Conservation (phyloP, 177 flowering plant species). For the Vitis hybrid region DNA sequence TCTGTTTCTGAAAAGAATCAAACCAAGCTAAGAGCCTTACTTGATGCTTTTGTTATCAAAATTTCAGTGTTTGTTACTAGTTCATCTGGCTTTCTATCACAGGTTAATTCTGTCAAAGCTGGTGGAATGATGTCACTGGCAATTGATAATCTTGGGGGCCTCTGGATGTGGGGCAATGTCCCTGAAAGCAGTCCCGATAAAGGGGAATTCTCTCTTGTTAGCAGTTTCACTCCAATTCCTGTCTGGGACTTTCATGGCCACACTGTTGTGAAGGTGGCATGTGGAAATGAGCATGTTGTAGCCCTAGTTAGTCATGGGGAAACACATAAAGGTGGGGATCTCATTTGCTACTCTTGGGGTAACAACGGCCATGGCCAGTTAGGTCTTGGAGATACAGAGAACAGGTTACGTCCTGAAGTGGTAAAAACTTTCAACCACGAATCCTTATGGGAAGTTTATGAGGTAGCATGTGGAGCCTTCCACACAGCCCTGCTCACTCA, state of each 20-base stretch:
- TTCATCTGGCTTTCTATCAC: not conserved
- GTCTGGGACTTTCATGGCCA: constrained; percentile 68
- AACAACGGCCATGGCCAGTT: constrained; percentile 77
- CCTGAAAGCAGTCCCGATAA: constrained; percentile 39
- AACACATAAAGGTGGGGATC: constrained; percentile 46
- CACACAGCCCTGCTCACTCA: constrained; percentile 76
- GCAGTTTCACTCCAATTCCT: constrained; percentile 48
- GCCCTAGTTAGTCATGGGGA: constrained; percentile 70
- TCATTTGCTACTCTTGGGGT: constrained; percentile 85
- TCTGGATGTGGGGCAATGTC: constrained; percentile 96
- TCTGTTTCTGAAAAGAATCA: not conserved
- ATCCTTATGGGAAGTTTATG: constrained; percentile 56
- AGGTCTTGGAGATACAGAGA: constrained; percentile 73
- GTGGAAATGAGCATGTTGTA: constrained; percentile 85
- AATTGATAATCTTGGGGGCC: constrained; percentile 71
- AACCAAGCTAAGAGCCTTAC: constrained; percentile 6
- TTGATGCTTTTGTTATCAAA: not conserved
- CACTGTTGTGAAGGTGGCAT: constrained; percentile 81
- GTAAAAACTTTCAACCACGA: constrained; percentile 48
- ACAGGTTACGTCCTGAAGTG: constrained; percentile 52
- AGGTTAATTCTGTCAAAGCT: constrained; percentile 71
- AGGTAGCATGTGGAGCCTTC: constrained; percentile 81
- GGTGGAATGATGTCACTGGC: constrained; percentile 96
- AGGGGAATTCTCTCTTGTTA: constrained; percentile 43
- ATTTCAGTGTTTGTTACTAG: not conserved